These are phyloP conservation scores for Stenocarpella maydis DNA, from an alignment of 2,329 filamentous ascomycete genomes.

Conservation along the genomic window DNA sequence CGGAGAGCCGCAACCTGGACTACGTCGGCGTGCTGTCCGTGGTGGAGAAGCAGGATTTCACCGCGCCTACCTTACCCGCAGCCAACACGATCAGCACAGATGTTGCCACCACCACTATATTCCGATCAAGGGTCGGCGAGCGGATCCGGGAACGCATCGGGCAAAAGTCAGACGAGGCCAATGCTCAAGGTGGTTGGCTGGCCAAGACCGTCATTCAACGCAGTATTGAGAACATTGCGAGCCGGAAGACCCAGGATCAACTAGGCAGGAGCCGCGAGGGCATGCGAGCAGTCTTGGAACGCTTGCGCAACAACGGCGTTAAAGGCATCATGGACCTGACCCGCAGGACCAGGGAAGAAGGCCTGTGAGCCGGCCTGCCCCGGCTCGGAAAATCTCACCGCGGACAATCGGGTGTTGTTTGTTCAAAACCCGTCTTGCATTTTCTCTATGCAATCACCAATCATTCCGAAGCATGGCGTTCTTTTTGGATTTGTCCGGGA, in stretches of 20 bases:
- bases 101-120: slow-evolving; percentile 77
- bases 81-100: slow-evolving; percentile 59
- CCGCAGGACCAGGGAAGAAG: slow-evolving; percentile 51
- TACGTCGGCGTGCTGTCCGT: slow-evolving; percentile 83
- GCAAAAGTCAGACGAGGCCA: slow-evolving; percentile 47
- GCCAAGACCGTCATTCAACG: slow-evolving; percentile 68
- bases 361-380: background rate
- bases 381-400: background rate
- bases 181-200: slow-evolving; percentile 48
- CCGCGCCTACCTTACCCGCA: slow-evolving; percentile 45
- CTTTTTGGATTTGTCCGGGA: slow-evolving; percentile 19
- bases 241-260: slow-evolving; percentile 79
- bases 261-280: slow-evolving; percentile 83
- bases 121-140: slow-evolving; percentile 77
- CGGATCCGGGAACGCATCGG: slow-evolving; percentile 65
- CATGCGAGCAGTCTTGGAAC: slow-evolving; percentile 82
- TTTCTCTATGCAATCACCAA: slow-evolving; percentile 23
- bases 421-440: background rate
- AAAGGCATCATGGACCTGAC: slow-evolving; percentile 66
- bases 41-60: slow-evolving; percentile 78
- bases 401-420: background rate
- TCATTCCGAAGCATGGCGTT: slow-evolving; percentile 34
- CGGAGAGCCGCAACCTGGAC: slow-evolving; percentile 82
- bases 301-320: slow-evolving; percentile 66
- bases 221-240: slow-evolving; percentile 81